phyloP scores from a whole-genome alignment of 306 rosid genomes.

The Arachis stenosperma region DNA sequence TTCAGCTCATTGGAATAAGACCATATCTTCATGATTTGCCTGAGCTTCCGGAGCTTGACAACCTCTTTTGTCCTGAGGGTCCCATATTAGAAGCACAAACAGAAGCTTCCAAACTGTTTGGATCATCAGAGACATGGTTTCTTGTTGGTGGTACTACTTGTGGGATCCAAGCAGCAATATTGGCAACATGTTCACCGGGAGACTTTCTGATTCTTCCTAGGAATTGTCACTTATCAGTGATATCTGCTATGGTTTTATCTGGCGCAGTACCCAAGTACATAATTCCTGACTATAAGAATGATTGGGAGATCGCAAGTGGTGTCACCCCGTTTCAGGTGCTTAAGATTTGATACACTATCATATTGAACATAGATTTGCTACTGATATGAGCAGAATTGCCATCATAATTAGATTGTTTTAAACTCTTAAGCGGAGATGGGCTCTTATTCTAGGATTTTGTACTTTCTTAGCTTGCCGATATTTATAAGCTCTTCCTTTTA shows the following conservation, averaged over 20 bases:
- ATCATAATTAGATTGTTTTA: background rate
- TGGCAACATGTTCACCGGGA: slow-evolving; percentile 84
- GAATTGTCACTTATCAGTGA: slow-evolving; percentile 77
- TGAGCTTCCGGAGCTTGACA: slow-evolving; percentile 79
- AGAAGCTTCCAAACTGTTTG: slow-evolving; percentile 79
- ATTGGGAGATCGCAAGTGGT: slow-evolving; percentile 77
- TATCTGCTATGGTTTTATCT: slow-evolving; percentile 76
- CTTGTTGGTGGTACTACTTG: slow-evolving; percentile 95
- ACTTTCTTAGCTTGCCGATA: background rate
- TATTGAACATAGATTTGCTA: background rate
- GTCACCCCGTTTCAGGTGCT: slow-evolving; percentile 70
- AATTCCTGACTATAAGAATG: slow-evolving; percentile 64
- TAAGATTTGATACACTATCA: slow-evolving; percentile 22
- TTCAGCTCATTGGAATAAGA: slow-evolving; percentile 63
- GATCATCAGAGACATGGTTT: slow-evolving; percentile 84
- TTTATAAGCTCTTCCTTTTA: background rate
- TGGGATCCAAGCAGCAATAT: slow-evolving; percentile 86
- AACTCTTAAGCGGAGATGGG: background rate
- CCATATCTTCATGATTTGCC: slow-evolving; percentile 80
- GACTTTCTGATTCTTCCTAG: slow-evolving; percentile 75
- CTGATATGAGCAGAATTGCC: slow-evolving; percentile 15
- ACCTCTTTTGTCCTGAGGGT: slow-evolving; percentile 75
- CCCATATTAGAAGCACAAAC: slow-evolving; percentile 84
- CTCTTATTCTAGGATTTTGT: background rate
- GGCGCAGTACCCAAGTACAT: slow-evolving; percentile 87